phyloP scores from a whole-genome alignment of 1,284 basidiomycete species.

The Neonothopanus nambi region DNA sequence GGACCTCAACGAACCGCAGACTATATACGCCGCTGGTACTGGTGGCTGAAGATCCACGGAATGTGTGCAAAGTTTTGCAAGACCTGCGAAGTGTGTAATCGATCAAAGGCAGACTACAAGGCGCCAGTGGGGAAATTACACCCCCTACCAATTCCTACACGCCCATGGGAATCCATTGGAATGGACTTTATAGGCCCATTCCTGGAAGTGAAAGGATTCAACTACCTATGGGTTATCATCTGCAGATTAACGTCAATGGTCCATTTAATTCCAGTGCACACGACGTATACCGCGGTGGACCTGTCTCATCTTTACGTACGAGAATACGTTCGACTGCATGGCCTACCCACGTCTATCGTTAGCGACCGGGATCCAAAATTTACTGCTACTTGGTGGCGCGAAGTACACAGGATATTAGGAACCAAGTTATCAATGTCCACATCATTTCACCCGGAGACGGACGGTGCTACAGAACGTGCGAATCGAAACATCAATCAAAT shows the following conservation, averaged over 20 bases:
- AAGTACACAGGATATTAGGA: slow-evolving; percentile 12
- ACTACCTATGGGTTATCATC: slow-evolving; percentile 18
- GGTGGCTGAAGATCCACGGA: slow-evolving; percentile 23
- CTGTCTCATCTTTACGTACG: slow-evolving; percentile 21
- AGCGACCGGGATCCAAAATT: slow-evolving; percentile 14
- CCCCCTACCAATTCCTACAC: slow-evolving; percentile 26
- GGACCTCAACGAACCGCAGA: slow-evolving; percentile 21
- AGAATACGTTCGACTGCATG: slow-evolving; percentile 27
- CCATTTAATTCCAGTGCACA: slow-evolving; percentile 22
- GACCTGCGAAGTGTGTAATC: slow-evolving; percentile 25
- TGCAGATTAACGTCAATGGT: slow-evolving; percentile 22
- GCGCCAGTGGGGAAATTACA: slow-evolving; percentile 24
- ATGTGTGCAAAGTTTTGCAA: slow-evolving; percentile 23
- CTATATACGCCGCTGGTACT: slow-evolving; percentile 25
- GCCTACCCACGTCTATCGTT: slow-evolving; percentile 24
- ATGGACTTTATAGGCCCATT: slow-evolving; percentile 32
- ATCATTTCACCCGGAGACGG: slow-evolving; percentile 32
- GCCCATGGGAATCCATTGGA: slow-evolving; percentile 30
- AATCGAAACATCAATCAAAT: slow-evolving; percentile 8
- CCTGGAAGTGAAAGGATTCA: slow-evolving; percentile 19
- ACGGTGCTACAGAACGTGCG: slow-evolving; percentile 17
- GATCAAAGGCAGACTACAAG: slow-evolving; percentile 19
- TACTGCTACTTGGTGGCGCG: slow-evolving; percentile 23
- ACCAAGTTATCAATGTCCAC: slow-evolving; percentile 22
- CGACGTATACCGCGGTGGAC: slow-evolving; percentile 17